Conservation (phyloP, 2,329 filamentous ascomycete species). For the Ophiostoma himal-ulmi region DNA sequence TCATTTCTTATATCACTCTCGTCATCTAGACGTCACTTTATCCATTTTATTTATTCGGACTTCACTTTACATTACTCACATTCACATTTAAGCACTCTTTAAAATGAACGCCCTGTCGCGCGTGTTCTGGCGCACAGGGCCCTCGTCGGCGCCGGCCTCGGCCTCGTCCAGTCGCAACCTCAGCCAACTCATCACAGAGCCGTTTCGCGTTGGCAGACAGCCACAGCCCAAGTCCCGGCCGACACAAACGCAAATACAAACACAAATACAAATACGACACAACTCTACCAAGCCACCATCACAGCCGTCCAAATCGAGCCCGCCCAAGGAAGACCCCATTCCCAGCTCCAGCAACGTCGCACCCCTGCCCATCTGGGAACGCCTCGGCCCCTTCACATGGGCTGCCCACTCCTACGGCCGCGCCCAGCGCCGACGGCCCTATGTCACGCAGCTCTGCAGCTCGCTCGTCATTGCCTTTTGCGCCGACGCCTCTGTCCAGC, state of each 20-base stretch:
- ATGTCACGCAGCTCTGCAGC: conserved; percentile 71
- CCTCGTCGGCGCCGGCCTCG: conserved; percentile 14
- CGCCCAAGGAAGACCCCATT: conserved; percentile 33
- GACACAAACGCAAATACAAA: not conserved
- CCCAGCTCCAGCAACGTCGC: conserved; percentile 41
- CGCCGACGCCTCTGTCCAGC: conserved; percentile 73
- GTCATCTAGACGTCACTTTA: not conserved
- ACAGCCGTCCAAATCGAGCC: not conserved
- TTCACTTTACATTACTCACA: not conserved
- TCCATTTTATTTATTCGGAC: not conserved
- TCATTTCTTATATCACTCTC: not conserved
- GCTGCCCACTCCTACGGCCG: conserved; percentile 58
- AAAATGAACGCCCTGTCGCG: conserved; percentile 19
- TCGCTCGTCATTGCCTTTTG: conserved; percentile 72
- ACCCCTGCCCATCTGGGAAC: conserved; percentile 47
- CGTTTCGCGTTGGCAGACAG: not conserved
- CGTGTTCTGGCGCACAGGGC: conserved; percentile 17
- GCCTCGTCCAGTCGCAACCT: conserved; percentile 10
- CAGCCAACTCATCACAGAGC: conserved; percentile 14
- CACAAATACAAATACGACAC: not conserved
- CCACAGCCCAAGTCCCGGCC: not conserved
- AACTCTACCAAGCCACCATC: conserved; percentile 3
- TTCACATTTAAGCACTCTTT: not conserved
- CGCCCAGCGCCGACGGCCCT: conserved; percentile 65
- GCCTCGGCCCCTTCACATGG: conserved; percentile 52